Conservation (phyloP, 176 grass and related monocot genomes). For the Typha latifolia region DNA sequence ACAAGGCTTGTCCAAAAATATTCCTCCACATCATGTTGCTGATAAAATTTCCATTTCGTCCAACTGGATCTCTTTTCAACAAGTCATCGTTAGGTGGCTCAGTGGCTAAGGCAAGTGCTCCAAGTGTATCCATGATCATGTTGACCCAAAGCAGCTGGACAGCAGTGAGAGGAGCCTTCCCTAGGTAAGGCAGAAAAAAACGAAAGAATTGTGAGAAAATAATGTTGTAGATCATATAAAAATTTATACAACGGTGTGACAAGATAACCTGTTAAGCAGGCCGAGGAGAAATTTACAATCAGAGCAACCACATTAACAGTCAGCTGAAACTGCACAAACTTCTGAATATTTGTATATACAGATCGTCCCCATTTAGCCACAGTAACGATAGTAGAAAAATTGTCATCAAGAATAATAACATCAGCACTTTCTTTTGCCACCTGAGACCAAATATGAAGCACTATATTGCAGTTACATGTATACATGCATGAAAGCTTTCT, state of each 20-base stretch:
- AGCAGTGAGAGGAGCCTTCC: constrained; percentile 90
- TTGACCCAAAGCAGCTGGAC: constrained; percentile 98
- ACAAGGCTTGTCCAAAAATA: constrained; percentile 76
- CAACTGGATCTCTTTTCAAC: constrained; percentile 84
- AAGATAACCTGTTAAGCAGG: constrained; percentile 76
- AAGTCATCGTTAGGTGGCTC: constrained; percentile 83
- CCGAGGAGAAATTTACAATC: constrained; percentile 88
- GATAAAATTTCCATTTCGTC: constrained; percentile 93
- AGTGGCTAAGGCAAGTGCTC: constrained; percentile 86
- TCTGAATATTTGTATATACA: constrained; percentile 98
- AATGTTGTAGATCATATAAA: neutral
- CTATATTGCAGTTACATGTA: neutral
- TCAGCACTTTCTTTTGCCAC: constrained; percentile 96
- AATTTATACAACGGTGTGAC: neutral
- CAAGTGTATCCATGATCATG: constrained; percentile 99
- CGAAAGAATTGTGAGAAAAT: neutral
- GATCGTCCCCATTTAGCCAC: constrained; percentile 97
- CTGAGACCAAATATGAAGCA: constrained; percentile 27
- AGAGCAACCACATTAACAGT: constrained; percentile 97
- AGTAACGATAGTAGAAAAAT: constrained; percentile 94
- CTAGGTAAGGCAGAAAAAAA: constrained; percentile 17
- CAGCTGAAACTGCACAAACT: constrained; percentile 94
- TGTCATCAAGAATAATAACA: constrained; percentile 97
- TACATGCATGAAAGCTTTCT: neutral
- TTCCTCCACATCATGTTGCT: constrained; percentile 97